Conservation (phyloP, 129 eudicot genomes). For the Solidago caesia region DNA sequence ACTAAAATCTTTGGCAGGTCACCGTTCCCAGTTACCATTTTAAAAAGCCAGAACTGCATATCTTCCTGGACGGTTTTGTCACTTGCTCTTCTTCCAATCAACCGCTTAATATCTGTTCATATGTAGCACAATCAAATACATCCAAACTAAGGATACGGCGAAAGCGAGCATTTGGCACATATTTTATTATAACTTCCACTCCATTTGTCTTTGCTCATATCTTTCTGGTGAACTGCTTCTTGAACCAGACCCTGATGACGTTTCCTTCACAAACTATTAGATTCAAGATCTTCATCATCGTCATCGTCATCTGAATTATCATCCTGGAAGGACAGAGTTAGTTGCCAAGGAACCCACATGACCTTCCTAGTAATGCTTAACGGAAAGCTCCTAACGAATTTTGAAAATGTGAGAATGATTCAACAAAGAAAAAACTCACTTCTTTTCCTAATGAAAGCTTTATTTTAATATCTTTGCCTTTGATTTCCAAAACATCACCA, state of each 20-base stretch:
- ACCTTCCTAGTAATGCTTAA: too few species aligned
- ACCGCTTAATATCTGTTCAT: conserved; percentile 20
- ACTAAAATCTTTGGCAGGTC: conserved; percentile 30
- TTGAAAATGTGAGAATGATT: not conserved
- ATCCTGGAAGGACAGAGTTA: too few species aligned
- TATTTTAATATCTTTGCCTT: conserved; percentile 61
- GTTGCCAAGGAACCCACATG: too few species aligned
- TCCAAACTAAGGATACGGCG: too few species aligned
- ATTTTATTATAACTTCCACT: too few species aligned
- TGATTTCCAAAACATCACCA: conserved; percentile 79
- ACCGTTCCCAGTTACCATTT: conserved; percentile 15
- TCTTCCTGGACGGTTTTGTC: conserved; percentile 23
- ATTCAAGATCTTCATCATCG: too few species aligned
- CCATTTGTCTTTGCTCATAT: too few species aligned
- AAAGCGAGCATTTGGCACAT: too few species aligned
- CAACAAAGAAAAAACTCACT: conserved; percentile 42
- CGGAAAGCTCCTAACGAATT: conserved; percentile 6
- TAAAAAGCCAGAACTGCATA: conserved; percentile 29
- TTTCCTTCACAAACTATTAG: too few species aligned
- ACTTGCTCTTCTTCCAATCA: conserved; percentile 34
- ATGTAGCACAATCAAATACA: not conserved
- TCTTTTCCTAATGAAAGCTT: conserved; percentile 58
- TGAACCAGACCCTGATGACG: too few species aligned
- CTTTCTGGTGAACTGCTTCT: too few species aligned
- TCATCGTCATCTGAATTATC: too few species aligned